Evolutionary conservation across 2,329 filamentous ascomycete genomes (phyloP).

Genomic region (Fusarium anthophilum): DNA sequence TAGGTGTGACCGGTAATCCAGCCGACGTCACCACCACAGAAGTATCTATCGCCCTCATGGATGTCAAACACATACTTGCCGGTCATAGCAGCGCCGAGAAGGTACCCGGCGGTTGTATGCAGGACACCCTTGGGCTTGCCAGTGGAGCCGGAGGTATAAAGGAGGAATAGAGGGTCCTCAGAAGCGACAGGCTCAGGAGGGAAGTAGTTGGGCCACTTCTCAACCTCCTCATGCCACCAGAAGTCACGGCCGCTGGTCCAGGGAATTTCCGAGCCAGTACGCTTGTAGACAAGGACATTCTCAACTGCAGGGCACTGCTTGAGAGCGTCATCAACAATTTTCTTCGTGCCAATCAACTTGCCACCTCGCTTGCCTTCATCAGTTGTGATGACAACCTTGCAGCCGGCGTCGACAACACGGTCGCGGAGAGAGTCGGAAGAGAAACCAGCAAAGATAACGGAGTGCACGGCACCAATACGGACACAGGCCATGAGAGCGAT

Average conservation of each 20-base stretch:
- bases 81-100: constrained; percentile 91
- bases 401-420: constrained; percentile 89
- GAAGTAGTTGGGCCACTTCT: constrained; percentile 95
- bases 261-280: constrained; percentile 91
- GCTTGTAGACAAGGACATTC: constrained; percentile 90
- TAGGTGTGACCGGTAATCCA: constrained; percentile 99
- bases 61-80: constrained; percentile 99
- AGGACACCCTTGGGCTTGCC: constrained; percentile 99
- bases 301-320: constrained; percentile 93
- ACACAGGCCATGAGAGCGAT: constrained; percentile 90
- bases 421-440: constrained; percentile 95
- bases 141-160: constrained; percentile 97
- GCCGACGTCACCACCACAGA: constrained; percentile 97
- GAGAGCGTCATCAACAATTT: constrained; percentile 97
- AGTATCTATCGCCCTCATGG: constrained; percentile 91
- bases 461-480: constrained; percentile 95
- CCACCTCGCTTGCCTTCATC: constrained; percentile 98
- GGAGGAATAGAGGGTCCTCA: constrained; percentile 95
- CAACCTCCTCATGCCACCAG: constrained; percentile 99
- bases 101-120: constrained; percentile 95
- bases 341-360: constrained; percentile 97
- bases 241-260: constrained; percentile 88
- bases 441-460: constrained; percentile 97
- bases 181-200: constrained; percentile 88
- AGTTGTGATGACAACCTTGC: constrained; percentile 93